Evolutionary conservation across 345 rosid species (phyloP), one percentile per base, ranked within the genome.

Genomic region (Linum lewisii): DNA sequence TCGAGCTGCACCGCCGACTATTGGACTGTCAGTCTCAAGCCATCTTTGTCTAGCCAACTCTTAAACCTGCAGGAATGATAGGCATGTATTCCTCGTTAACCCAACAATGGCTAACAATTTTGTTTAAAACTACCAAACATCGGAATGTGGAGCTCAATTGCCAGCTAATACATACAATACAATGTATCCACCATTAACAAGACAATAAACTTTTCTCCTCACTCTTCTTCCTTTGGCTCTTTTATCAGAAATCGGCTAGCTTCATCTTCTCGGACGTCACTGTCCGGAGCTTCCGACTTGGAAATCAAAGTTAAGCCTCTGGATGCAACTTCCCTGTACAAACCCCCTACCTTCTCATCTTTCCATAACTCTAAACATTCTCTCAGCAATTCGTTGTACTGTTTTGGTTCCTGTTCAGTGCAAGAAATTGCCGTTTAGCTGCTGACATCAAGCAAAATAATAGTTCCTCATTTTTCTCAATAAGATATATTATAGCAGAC

Each of bases 281-380:
- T 93, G 95, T 88, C 98, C 4, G 38, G 13, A 11, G 95, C 91
- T 79, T 92, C 97, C 0, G 89, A 76, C 69, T 84, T 86, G 75
- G 95, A 72, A 68, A 92, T 77, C 72, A 92, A 63, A 1, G 75
- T 76, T 61, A 88, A 61, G 24, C 58, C 80, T 67, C 74, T 78
- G 1, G 86, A 77, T 14, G 63, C 71, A 36, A 88, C 81, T 36
- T 75, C 66, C 56, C 77, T 68, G 3, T 67, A 74, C 72, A 92
- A 83, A 63, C 53, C 62, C 11, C 47, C 47, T 42, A 76, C 62
- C 21, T 70, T 73, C 22, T 71, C 72, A 63, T 75, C 76, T 70
- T 38, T 62, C 69, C 87, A 75, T 56, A 76, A 69, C 57, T 52
- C 53, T 62, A 55, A 57, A 62, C 84, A 78, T 34, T 63, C 56